Evolutionary conservation across 164 flowering plant species (phyloP).

Genomic region (Chloranthus sessilifolius): DNA sequence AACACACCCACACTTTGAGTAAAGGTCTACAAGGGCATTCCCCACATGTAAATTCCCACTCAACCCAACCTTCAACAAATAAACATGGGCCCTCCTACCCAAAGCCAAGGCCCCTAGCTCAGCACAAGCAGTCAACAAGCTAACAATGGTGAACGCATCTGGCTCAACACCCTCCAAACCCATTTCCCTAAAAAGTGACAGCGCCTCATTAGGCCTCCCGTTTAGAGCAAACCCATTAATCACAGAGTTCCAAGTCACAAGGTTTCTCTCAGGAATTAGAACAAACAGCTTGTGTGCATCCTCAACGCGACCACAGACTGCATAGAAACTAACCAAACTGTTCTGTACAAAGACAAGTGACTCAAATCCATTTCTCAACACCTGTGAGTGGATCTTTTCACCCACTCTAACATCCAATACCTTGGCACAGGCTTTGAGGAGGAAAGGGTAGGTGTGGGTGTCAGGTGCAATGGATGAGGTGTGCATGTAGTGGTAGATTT

Average conservation of each 20-base stretch:
- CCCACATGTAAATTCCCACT: slow-evolving; percentile 23
- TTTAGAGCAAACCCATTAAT: slow-evolving; percentile 32
- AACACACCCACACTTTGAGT: slow-evolving; percentile 32
- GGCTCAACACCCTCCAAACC: slow-evolving; percentile 23
- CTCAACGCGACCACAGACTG: slow-evolving; percentile 25
- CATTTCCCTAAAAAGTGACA: slow-evolving; percentile 29
- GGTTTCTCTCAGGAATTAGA: slow-evolving; percentile 16
- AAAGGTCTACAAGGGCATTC: slow-evolving; percentile 26
- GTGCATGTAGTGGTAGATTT: slow-evolving; percentile 22
- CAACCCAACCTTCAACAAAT: slow-evolving; percentile 26
- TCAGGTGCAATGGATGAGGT: slow-evolving; percentile 15
- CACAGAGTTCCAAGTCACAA: slow-evolving; percentile 32
- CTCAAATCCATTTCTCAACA: slow-evolving; percentile 22
- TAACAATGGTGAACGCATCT: slow-evolving; percentile 35
- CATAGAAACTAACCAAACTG: slow-evolving; percentile 22
- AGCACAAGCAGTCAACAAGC: slow-evolving; percentile 29
- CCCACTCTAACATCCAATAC: slow-evolving; percentile 19
- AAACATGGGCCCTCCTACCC: slow-evolving; percentile 31
- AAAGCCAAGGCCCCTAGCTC: slow-evolving; percentile 32
- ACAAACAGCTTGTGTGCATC: slow-evolving; percentile 26
- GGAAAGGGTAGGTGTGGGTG: slow-evolving; percentile 38
- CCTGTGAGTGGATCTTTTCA: slow-evolving; percentile 16
- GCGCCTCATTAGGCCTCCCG: slow-evolving; percentile 31
- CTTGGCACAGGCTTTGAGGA: slow-evolving; percentile 28
- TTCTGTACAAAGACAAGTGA: slow-evolving; percentile 28